A percentile compares a stretch with the other conserved stretches of the same genome.
Evolutionary conservation across 768 basidiomycete species (phyloP).

Genomic region (Terana coerulea): DNA sequence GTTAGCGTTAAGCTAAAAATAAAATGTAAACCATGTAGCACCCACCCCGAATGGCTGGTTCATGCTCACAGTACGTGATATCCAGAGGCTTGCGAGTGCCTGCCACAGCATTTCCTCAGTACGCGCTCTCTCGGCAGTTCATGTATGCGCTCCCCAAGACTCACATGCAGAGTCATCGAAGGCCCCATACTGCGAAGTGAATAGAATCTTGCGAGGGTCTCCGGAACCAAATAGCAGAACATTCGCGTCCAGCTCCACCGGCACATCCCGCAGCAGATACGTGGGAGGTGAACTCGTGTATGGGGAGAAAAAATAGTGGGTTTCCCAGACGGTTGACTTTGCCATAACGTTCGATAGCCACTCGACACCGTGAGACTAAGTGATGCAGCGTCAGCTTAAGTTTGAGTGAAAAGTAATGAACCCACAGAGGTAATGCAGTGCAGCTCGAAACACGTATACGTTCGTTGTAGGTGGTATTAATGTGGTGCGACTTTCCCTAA

Average conservation of each 20-base stretch:
- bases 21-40: background rate
- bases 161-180: slow-evolving; percentile 15
- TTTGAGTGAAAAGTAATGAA: too few relatives aligned
- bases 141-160: slow-evolving; percentile 8
- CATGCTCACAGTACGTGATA: slow-evolving; percentile 48
- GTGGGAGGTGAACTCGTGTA: too few relatives aligned
- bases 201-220: slow-evolving; percentile 50
- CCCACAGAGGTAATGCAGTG: too few relatives aligned
- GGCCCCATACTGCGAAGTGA: slow-evolving; percentile 37
- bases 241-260: slow-evolving; percentile 42
- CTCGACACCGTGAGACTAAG: too few relatives aligned
- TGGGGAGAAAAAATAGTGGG: too few relatives aligned
- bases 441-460: too few relatives aligned
- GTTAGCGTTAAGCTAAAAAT: background rate
- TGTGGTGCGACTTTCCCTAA: too few relatives aligned
- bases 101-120: background rate
- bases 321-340: too few relatives aligned
- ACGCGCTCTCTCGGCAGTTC: background rate
- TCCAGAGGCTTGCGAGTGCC: slow-evolving; percentile 35
- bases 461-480: too few relatives aligned
- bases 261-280: slow-evolving; percentile 44
- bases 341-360: too few relatives aligned
- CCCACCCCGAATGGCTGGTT: slow-evolving; percentile 45
- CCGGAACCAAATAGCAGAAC: slow-evolving; percentile 54
- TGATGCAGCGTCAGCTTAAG: too few relatives aligned